Percentiles rank a stretch among this genome's conserved stretches.
Evolutionary conservation across 108 stramenopile species (phyloP).

Genomic region (Pseudonitzschia pungens): DNA sequence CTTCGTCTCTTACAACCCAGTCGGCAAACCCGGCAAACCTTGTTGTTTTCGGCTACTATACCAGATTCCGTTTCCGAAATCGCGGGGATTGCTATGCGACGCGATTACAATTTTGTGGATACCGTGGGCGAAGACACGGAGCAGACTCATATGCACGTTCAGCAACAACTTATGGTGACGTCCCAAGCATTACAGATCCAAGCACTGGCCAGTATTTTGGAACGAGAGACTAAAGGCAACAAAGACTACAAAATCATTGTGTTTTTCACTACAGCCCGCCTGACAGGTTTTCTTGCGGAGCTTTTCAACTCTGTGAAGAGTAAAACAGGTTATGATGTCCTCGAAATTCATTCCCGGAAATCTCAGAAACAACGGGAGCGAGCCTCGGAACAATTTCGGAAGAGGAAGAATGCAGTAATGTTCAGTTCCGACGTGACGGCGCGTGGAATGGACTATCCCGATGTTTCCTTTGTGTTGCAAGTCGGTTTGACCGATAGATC

Average conservation of each 20-base stretch:
- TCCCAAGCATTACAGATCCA: conserved; percentile 29
- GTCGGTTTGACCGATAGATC: conserved; percentile 71
- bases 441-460: conserved; percentile 81
- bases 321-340: conserved; percentile 42
- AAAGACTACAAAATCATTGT: conserved; percentile 66
- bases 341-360: conserved; percentile 90
- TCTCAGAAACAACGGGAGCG: conserved; percentile 64
- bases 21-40: conserved; percentile 63
- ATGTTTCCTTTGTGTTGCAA: conserved; percentile 59
- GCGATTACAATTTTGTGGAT: conserved; percentile 49
- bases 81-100: conserved; percentile 33
- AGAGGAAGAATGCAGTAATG: conserved; percentile 47
- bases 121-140: conserved; percentile 51
- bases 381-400: conserved; percentile 62
- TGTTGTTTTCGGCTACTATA: conserved; percentile 91
- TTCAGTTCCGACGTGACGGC: conserved; percentile 86
- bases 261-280: conserved; percentile 90
- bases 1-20: conserved; percentile 53
- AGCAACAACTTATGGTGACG: conserved; percentile 44
- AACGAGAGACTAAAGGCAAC: conserved; percentile 22
- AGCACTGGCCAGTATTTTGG: conserved; percentile 37
- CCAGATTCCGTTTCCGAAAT: conserved; percentile 63
- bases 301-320: conserved; percentile 56
- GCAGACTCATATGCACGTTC: conserved; percentile 53
- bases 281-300: conserved; percentile 79